Conservation (phyloP, 192 early-diverging fungal species). For the Paraglomus brasilianum region DNA sequence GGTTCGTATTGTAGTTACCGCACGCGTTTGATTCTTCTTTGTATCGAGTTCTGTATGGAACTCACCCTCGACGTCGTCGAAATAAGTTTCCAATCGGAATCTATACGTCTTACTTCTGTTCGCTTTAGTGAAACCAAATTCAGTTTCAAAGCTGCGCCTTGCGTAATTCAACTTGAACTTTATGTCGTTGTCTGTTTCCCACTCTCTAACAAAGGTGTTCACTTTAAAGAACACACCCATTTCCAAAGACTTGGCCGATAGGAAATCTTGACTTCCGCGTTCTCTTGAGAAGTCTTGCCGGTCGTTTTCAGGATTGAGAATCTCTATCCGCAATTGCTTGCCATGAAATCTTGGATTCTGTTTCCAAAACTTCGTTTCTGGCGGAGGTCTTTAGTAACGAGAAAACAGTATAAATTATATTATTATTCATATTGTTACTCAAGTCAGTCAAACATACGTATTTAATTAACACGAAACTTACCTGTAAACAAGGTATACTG, state of each 20-base stretch:
- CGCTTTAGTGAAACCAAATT: constrained; percentile 29
- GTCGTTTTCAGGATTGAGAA: neutral
- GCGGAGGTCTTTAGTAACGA: too few relatives aligned
- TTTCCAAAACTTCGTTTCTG: neutral
- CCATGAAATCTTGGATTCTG: constrained; percentile 30
- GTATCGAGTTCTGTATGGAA: constrained; percentile 28
- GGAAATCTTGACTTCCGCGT: neutral
- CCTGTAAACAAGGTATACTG: constrained; percentile 26
- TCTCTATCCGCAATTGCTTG: constrained; percentile 23
- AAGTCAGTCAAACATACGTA: too few relatives aligned
- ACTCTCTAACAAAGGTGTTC: constrained; percentile 33
- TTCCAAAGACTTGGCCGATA: constrained; percentile 17
- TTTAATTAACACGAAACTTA: constrained; percentile 9
- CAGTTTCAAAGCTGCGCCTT: constrained; percentile 25
- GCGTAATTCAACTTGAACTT: constrained; percentile 32
- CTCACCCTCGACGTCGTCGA: constrained; percentile 37
- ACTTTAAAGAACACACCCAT: constrained; percentile 32
- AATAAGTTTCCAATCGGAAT: constrained; percentile 36
- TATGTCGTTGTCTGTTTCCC: neutral
- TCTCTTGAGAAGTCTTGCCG: too few relatives aligned
- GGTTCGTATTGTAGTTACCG: constrained; percentile 40
- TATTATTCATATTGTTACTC: too few relatives aligned
- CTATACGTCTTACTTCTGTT: neutral
- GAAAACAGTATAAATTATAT: too few relatives aligned
- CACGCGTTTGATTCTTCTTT: neutral